Evolutionary conservation across 2,329 filamentous ascomycete species (phyloP).

Genomic region (Biscogniauxia mediterranea): DNA sequence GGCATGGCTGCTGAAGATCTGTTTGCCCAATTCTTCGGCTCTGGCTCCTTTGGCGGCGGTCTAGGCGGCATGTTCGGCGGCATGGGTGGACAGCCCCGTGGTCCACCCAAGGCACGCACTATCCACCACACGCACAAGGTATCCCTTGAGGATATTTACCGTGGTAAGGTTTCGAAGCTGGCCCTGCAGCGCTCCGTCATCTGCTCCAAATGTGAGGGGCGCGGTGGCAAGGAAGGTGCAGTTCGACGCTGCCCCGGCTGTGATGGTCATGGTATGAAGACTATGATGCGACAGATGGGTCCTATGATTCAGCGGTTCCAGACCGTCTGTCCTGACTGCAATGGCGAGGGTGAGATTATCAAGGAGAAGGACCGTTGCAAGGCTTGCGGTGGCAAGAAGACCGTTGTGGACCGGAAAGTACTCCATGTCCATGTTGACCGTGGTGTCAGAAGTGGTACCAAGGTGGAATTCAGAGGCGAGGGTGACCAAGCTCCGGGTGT

Average conservation of each 20-base stretch:
- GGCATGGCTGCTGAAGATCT: conserved; percentile 96
- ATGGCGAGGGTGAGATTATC: conserved; percentile 94
- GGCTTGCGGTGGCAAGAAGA: conserved; percentile 96
- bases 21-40: conserved; percentile 95
- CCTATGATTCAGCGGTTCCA: conserved; percentile 99
- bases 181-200: conserved; percentile 97
- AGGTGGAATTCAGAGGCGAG: conserved; percentile 95
- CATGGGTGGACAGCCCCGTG: conserved; percentile 73
- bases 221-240: conserved; percentile 96
- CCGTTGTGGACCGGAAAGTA: conserved; percentile 93
- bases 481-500: conserved; percentile 94
- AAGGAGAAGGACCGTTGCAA: conserved; percentile 98
- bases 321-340: conserved; percentile 97
- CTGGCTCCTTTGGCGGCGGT: conserved; percentile 67
- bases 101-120: conserved; percentile 84
- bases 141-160: conserved; percentile 95
- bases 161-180: conserved; percentile 95
- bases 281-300: conserved; percentile 99
- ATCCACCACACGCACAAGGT: conserved; percentile 99
- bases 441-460: conserved; percentile 89
- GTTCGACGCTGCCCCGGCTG: conserved; percentile 90
- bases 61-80: conserved; percentile 76
- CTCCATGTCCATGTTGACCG: conserved; percentile 96
- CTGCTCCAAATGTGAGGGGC: conserved; percentile 89
- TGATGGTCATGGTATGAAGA: conserved; percentile 97